Evolutionary conservation across 208 protist species (phyloP), one percentile per base, ranked within the genome.

Genomic region (Acanthamoeba healyi): DNA sequence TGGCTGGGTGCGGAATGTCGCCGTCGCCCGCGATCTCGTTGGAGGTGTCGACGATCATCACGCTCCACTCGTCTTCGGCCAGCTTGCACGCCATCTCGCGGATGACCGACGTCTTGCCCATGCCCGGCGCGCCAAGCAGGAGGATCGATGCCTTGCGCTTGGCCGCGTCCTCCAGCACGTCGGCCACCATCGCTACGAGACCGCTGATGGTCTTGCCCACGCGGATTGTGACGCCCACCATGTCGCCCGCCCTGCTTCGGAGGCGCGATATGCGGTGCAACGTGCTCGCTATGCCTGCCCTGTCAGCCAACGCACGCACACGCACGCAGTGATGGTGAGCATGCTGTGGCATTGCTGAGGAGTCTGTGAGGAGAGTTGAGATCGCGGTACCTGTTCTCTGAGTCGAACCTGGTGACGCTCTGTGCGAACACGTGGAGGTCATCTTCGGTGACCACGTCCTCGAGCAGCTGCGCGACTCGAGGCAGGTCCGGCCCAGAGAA

Each of bases 1-100:
- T 95, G 94, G 97, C 98, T 10, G 97, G 95, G 95, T 99, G 94
- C 17, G 98, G 98, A 24, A 98, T 92, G 34, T 98, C 94, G 22
- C 97, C 97, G 77, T 99, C 98, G 40, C 98, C 98, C 9, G 97
- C 98, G 86, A 99, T 99, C 94, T 99, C 98, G 94, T 98, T 98
- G 12, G 98, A 99, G 1, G 98, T 99, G 94, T 99, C 98, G 15
- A 99, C 98, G 22, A 99, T 96, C 44, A 98, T 97, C 1, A 99
- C 98, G 97, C 51, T 96, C 93, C 86, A 74, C 79, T 36, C 81
- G n/a, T 97, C 89, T 34, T 98, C 96, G 38, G 98, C 97, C 17
- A 98, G 91, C 10, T 94, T 88, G 58, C 97, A 92, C 2, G 82
- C 97, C 29, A 99, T 95, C 74, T 99, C 98, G 12, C 98, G 96